Base-by-base conservation (phyloP, 2,329 filamentous ascomycete species). In the Blastomyces gilchristii region DNA sequence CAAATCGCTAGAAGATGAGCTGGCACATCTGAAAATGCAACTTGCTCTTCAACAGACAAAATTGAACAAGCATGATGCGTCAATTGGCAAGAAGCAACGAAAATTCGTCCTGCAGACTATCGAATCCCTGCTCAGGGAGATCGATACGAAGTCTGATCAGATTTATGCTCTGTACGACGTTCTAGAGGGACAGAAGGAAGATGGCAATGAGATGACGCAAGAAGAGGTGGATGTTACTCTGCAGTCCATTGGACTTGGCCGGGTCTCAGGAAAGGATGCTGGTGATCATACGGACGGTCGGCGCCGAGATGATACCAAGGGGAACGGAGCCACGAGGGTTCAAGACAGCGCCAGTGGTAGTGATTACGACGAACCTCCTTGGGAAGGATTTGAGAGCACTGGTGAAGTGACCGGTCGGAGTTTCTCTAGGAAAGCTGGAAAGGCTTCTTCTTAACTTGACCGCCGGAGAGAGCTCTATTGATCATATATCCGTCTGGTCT, bases 131-230 rank as follows among this genome's bases (percentile, higher is more conserved):
- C 77, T 88, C 52, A 81, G 81, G 65, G 81, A 83, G 61, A 83
- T 91, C 31, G 87, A 91, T 69, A 81, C 83, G 70, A 91, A 92
- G 75, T 85, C 86, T 34, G 87, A 89, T 65, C 88, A 92, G 73
- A 86, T 96, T 52, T 95, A 96, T 75, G 83, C 85, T 52, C 79
- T 96, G 16, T 90, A 92, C 69, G 91, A 96, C 72, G 90, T 94
- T 0, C 80, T 94, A 0, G 90, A 93, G 74, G 89, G 87, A 6
- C 89, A 92, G 72, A 90, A 88, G 76, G 80, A 80, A 43, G 81
- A 81, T 2, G 85, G 85, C 0, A 82, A 85, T 69, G 80, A 82
- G 66, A 86, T 88, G 81, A 83, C 79, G 0, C 81, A 84, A 67
- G 82, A 84, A 25, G 82, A 86, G 69, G 78, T 87, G 53, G 86